Percentiles rank a stretch among this genome's conserved stretches.
These are phyloP conservation scores for Trametes cingulata DNA, from an alignment of 768 basidiomycete genomes.

Conservation along the genomic window DNA sequence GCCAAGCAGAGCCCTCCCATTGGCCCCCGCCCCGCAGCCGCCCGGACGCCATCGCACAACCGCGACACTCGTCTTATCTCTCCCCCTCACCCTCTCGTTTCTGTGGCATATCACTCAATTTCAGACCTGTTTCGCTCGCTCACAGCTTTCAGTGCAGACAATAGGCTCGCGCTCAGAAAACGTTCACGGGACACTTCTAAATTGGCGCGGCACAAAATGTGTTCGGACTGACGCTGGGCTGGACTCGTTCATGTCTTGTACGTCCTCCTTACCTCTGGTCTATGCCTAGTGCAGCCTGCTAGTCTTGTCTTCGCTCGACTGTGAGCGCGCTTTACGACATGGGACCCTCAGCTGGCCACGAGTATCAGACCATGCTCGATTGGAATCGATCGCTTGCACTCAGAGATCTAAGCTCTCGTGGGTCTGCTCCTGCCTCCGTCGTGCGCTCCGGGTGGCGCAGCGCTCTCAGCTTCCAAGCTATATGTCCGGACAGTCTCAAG, in stretches of 20 bases:
- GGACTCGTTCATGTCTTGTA: constrained; percentile 11
- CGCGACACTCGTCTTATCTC: neutral
- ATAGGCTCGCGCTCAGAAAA: neutral
- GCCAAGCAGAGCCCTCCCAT: constrained; percentile 2
- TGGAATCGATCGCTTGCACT: neutral
- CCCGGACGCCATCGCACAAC: constrained; percentile 7
- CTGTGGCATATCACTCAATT: constrained; percentile 6
- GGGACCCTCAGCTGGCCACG: neutral
- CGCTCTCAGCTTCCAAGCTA: neutral
- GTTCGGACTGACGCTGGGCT: no score
- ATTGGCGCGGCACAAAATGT: neutral
- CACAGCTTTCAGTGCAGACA: neutral
- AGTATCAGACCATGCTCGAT: constrained; percentile 7
- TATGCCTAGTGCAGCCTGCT: neutral
- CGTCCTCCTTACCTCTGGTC: constrained; percentile 10
- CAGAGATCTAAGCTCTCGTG: neutral
- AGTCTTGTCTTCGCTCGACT: neutral
- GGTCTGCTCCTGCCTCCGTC: neutral
- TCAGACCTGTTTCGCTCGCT: neutral
- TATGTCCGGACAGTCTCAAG: neutral
- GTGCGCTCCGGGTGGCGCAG: neutral
- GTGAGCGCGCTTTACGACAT: neutral
- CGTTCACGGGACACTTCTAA: neutral
- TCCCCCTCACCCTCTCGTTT: neutral
- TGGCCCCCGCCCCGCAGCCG: constrained; percentile 6